A percentile compares a stretch with the other conserved stretches of the same genome.
Conservation (phyloP, 1,284 basidiomycete genomes). For the Irpex rosettiformis region DNA sequence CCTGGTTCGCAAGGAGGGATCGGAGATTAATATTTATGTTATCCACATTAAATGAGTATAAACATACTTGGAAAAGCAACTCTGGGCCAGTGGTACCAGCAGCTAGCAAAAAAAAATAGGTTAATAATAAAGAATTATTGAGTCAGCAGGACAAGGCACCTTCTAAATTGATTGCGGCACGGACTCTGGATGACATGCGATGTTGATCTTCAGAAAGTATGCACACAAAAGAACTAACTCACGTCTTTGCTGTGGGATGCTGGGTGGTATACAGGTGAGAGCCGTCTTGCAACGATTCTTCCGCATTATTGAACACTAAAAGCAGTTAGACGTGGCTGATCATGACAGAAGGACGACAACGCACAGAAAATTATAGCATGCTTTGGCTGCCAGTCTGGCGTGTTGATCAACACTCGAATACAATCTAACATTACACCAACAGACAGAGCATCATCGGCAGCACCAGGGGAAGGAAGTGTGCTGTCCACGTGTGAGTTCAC, state of each 20-base stretch:
- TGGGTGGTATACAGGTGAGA: slow-evolving; percentile 92
- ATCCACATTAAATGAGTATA: neutral
- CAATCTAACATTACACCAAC: slow-evolving; percentile 93
- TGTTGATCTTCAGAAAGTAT: neutral
- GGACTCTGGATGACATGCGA: slow-evolving; percentile 50
- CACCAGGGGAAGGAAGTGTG: slow-evolving; percentile 78
- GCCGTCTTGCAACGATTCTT: slow-evolving; percentile 93
- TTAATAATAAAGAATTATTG: neutral
- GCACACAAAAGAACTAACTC: slow-evolving; percentile 24
- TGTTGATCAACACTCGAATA: slow-evolving; percentile 77
- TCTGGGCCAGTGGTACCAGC: slow-evolving; percentile 89
- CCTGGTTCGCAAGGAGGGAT: slow-evolving; percentile 29
- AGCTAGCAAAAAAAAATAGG: slow-evolving; percentile 38
- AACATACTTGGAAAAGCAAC: slow-evolving; percentile 75
- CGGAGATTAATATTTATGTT: neutral
- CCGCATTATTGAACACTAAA: slow-evolving; percentile 92
- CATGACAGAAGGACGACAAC: slow-evolving; percentile 26
- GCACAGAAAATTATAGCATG: slow-evolving; percentile 84
- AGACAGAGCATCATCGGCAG: slow-evolving; percentile 85
- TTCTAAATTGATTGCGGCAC: slow-evolving; percentile 91
- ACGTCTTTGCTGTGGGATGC: slow-evolving; percentile 73
- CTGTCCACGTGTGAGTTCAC: slow-evolving; percentile 91
- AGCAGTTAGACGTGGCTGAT: neutral
- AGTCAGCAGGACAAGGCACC: slow-evolving; percentile 36
- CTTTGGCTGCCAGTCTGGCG: slow-evolving; percentile 68